These are phyloP conservation scores for Rhizophagus sp. DNA, from an alignment of 192 early-diverging fungal genomes.

Conservation along the genomic window DNA sequence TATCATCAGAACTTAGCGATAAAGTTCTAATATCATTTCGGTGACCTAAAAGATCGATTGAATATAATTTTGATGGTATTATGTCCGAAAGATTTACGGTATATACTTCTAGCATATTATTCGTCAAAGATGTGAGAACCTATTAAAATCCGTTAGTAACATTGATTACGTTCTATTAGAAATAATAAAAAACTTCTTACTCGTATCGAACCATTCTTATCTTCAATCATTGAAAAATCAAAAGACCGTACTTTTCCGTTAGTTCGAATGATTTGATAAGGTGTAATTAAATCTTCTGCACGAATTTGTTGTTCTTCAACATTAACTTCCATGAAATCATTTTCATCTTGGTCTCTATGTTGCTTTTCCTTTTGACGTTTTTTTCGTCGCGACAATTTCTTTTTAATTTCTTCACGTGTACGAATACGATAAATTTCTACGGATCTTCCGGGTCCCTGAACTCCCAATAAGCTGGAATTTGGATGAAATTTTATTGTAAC, in stretches of 20 bases:
- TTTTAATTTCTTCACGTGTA: slow-evolving; percentile 77
- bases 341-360: slow-evolving; percentile 39
- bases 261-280: slow-evolving; percentile 71
- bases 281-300: slow-evolving; percentile 76
- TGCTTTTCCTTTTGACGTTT: slow-evolving; percentile 78
- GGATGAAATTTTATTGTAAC: slow-evolving; percentile 78
- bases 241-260: slow-evolving; percentile 81
- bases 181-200: slow-evolving; percentile 19
- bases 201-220: slow-evolving; percentile 51
- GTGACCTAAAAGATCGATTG: slow-evolving; percentile 87
- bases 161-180: neutral
- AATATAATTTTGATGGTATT: slow-evolving; percentile 64
- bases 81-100: slow-evolving; percentile 58
- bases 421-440: slow-evolving; percentile 86
- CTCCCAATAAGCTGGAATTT: slow-evolving; percentile 75
- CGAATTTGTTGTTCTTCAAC: slow-evolving; percentile 56
- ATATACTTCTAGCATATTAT: slow-evolving; percentile 86
- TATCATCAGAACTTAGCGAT: slow-evolving; percentile 87
- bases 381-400: slow-evolving; percentile 78
- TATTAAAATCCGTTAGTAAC: slow-evolving; percentile 31
- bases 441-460: slow-evolving; percentile 75
- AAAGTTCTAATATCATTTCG: slow-evolving; percentile 88
- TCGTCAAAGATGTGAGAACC: slow-evolving; percentile 73
- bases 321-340: slow-evolving; percentile 40
- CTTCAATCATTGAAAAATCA: slow-evolving; percentile 61